Evolutionary conservation across 179 eudicot species (phyloP), one percentile per base, ranked within the genome.

Genomic region (Drosera spatulata): DNA sequence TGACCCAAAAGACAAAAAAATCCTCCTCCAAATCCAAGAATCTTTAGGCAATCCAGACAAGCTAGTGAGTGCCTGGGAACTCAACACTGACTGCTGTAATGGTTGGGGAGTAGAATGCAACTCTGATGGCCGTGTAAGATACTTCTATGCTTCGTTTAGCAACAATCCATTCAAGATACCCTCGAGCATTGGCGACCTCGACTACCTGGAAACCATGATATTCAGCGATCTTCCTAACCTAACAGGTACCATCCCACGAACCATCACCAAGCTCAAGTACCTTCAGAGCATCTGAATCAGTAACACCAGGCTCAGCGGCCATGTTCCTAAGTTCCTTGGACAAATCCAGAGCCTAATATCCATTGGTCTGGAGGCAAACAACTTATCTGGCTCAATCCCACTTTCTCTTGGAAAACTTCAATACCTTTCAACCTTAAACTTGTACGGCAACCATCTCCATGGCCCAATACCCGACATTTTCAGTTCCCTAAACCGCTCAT

Each of bases 371-470:
- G 55, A 72, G 3, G 64, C 56, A 38, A 79, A 79, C 56, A 59
- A 65, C 3, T 50, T 79, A 11, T 52, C 78, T 8, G 80, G 80
- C 51, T 59, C 78, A 0, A 75, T 75, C 38, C 83, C 83, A 3
- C 61, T 73, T 3, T 58, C 75, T 0, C 66, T 79, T 6, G 52
- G 70, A 6, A 33, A 45, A 7, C 65, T 76, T 8, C 70, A 70
- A 2, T 64, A 65, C 55, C 80, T 79, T 4, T 10, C 41, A 15
- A 45, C 51, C 2, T 52, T 79, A 5, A 51, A 70, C 43, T 39
- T 79, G 50, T 66, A 58, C 56, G 60, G 66, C 13, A 79, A 79
- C 65, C 66, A 66, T 11, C 73, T 79, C 44, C 69, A 73, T 37
- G 83, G 83, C 33, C 38, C 70, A 50, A 70, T 79, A 61, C 80